phyloP scores from a whole-genome alignment of 2,329 filamentous ascomycete species.

The Exserohilum turcica region DNA sequence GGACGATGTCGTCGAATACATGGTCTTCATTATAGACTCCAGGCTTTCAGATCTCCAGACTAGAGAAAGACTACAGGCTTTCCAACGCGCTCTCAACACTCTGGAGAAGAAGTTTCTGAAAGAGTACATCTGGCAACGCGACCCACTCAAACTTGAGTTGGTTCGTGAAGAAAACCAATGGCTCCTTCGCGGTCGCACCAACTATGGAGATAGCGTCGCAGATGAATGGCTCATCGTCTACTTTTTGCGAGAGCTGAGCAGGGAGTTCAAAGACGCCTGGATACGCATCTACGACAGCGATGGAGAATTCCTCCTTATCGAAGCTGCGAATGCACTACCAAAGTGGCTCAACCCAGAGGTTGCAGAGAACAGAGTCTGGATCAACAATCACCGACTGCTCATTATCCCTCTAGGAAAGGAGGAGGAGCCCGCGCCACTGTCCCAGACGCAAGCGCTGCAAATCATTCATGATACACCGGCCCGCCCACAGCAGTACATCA shows the following conservation, averaged over 20 bases:
- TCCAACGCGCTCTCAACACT: constrained; percentile 71
- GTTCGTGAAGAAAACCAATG: constrained; percentile 61
- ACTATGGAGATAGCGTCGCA: constrained; percentile 92
- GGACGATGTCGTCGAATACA: constrained; percentile 86
- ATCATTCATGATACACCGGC: constrained; percentile 63
- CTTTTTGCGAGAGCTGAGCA: constrained; percentile 80
- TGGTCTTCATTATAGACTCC: constrained; percentile 71
- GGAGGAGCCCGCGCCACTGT: constrained; percentile 52
- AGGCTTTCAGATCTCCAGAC: constrained; percentile 60
- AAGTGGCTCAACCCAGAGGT: constrained; percentile 91
- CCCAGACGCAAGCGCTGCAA: constrained; percentile 66
- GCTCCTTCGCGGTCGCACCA: constrained; percentile 75
- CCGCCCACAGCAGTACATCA: constrained; percentile 70
- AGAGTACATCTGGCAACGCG: constrained; percentile 95
- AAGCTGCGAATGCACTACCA: constrained; percentile 86
- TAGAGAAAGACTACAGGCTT: constrained; percentile 69
- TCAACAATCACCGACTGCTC: constrained; percentile 74
- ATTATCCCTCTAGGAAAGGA: constrained; percentile 66
- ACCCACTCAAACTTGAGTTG: constrained; percentile 73
- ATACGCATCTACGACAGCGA: constrained; percentile 83
- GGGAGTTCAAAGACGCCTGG: constrained; percentile 75
- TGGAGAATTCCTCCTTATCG: constrained; percentile 92
- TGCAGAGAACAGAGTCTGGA: constrained; percentile 86
- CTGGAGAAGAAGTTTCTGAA: constrained; percentile 70
- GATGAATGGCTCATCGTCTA: constrained; percentile 98